Base-by-base conservation (phyloP, 2,329 filamentous ascomycete species). In the Ceratocystis destructans region DNA sequence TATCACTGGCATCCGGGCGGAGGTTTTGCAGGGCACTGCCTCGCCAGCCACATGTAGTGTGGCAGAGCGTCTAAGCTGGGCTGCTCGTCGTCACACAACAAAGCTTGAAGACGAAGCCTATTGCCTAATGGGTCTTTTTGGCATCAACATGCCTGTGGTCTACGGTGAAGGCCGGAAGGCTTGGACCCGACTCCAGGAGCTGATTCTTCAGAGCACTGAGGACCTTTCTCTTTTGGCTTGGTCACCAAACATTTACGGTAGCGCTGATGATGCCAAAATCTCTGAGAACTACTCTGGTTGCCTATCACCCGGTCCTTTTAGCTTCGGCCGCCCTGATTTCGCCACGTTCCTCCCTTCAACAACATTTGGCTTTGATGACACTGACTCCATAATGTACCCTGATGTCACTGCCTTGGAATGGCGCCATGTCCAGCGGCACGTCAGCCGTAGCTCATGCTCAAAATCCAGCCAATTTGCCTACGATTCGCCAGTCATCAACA, bases 161-260 rank as follows among this genome's bases (percentile, higher is more conserved):
- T 74, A 73, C 15, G 72, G 72, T 5, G 72, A 74, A 57, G 72
- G 72, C 1, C 62, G 31, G 37, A 72, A 69, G 48, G 74, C 75
- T 8, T 76, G 75, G 62, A 64, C 71, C 5, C 70, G 75, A 28
- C 68, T 76, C 1, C 74, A 76, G 65, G 70, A 75, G 61, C 74
- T 75, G 28, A 74, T 76, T 12, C 69, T 76, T 48, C 73, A 72
- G 66, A 68, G 63, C 17, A 71, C 73, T 0, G 70, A 73, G 10
- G 75, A 77, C 66, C 73, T 77, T 37, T 74, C 72, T 4, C 69
- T 77, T 1, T 74, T 77, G 10, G 72, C 72, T 5, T 74, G 69
- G 68, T 69, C 69, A 2, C 68, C 68, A 3, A 62, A 61, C 28
- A 66, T 67, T 20, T 44, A 44, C 31, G 33, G 45, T 17, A 59